These are phyloP conservation scores for Linderina pennispora DNA, from an alignment of 192 early-diverging fungal genomes.

Conservation along the genomic window DNA sequence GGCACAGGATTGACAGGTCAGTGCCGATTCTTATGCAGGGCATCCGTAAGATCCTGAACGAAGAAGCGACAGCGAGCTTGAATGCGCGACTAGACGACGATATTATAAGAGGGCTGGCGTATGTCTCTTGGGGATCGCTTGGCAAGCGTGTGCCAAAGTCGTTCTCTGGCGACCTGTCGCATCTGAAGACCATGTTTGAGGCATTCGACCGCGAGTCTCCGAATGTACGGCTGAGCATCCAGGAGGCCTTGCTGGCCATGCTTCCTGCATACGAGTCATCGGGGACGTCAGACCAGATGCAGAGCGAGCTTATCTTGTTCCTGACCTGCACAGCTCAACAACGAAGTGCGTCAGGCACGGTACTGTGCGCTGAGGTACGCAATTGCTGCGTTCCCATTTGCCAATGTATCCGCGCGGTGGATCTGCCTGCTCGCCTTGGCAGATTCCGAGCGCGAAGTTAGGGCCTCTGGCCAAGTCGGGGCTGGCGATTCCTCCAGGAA, in stretches of 20 bases:
- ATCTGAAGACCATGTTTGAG: conserved; percentile 64
- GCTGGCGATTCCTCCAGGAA: conserved; percentile 6
- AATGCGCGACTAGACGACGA: conserved; percentile 47
- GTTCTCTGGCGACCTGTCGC: conserved; percentile 53
- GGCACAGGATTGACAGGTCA: conserved; percentile 53
- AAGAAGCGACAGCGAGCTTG: not conserved
- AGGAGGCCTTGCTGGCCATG: conserved; percentile 76
- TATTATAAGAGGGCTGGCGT: conserved; percentile 74
- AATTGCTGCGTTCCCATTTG: conserved; percentile 54
- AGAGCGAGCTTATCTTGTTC: conserved; percentile 38
- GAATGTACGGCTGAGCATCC: conserved; percentile 70
- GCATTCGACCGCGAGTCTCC: conserved; percentile 49
- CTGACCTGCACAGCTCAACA: conserved; percentile 49
- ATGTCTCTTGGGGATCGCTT: conserved; percentile 74
- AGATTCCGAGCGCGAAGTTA: conserved; percentile 24
- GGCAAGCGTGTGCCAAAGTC: conserved; percentile 66
- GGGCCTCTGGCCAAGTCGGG: conserved; percentile 19
- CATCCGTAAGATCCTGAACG: conserved; percentile 48
- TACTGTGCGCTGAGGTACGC: conserved; percentile 61
- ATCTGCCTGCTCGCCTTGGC: conserved; percentile 53
- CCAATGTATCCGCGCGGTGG: conserved; percentile 51
- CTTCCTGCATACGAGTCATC: conserved; percentile 53
- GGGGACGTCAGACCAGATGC: conserved; percentile 4
- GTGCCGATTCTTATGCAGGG: conserved; percentile 65
- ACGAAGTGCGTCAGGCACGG: conserved; percentile 46